Percentiles rank a stretch among this genome's conserved stretches.
Conservation (phyloP, 202 grass and related monocot genomes). For the Panicum virgatum region DNA sequence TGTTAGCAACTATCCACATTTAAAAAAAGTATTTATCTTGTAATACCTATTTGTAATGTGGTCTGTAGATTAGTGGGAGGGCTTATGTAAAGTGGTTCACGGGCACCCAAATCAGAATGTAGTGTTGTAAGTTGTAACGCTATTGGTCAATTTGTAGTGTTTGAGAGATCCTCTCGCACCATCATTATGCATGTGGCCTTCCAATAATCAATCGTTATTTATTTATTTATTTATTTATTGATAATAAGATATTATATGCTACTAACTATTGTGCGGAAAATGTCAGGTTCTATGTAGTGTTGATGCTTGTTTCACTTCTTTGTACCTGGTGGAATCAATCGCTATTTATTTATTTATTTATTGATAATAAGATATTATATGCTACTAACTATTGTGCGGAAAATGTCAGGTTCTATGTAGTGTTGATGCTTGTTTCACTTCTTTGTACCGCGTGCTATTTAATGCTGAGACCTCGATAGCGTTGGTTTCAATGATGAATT, state of each 20-base stretch:
- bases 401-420: no score
- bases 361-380: no score
- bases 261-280: no score
- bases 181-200: no score
- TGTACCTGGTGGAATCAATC: constrained; percentile 2
- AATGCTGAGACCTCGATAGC: not conserved
- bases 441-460: no score
- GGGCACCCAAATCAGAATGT: constrained; percentile 32
- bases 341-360: no score
- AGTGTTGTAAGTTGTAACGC: constrained; percentile 35
- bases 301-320: not conserved
- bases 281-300: not conserved
- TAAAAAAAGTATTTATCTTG: constrained; percentile 10
- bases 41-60: constrained; percentile 45
- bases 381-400: no score
- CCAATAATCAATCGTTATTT: no score
- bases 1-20: constrained; percentile 22
- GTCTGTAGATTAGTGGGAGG: constrained; percentile 41
- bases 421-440: no score
- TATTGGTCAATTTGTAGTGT: constrained; percentile 40
- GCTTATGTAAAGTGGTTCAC: constrained; percentile 37
- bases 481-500: not conserved
- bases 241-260: not conserved
- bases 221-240: not conserved
- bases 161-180: not conserved